phyloP scores from a whole-genome alignment of 2,329 filamentous ascomycete species.

The Diaporthe aspalathi region DNA sequence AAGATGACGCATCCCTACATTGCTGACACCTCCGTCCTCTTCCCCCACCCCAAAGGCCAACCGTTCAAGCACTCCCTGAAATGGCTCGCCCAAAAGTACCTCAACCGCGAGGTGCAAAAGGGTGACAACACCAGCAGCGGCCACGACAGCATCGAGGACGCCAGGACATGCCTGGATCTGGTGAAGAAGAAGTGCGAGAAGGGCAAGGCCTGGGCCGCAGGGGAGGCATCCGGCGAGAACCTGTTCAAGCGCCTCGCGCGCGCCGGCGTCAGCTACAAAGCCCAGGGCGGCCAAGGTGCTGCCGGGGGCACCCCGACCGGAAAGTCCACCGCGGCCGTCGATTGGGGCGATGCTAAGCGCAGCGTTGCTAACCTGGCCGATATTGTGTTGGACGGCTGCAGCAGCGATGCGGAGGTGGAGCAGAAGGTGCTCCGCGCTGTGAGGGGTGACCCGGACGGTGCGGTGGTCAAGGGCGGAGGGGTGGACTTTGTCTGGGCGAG shows the following conservation, averaged over 20 bases:
- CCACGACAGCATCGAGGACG: slow-evolving; percentile 94
- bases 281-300: slow-evolving; percentile 68
- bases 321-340: slow-evolving; percentile 80
- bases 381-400: slow-evolving; percentile 65
- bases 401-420: slow-evolving; percentile 69
- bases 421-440: slow-evolving; percentile 68
- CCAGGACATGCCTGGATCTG: slow-evolving; percentile 88
- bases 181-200: slow-evolving; percentile 97
- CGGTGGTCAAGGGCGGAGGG: slow-evolving; percentile 67
- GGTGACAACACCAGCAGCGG: slow-evolving; percentile 73
- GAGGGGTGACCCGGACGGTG: slow-evolving; percentile 67
- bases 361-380: slow-evolving; percentile 68
- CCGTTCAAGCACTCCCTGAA: slow-evolving; percentile 92
- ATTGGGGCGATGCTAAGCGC: slow-evolving; percentile 84
- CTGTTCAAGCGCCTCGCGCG: slow-evolving; percentile 85
- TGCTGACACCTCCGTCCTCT: slow-evolving; percentile 90
- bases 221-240: slow-evolving; percentile 83
- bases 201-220: slow-evolving; percentile 85
- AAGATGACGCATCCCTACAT: slow-evolving; percentile 92
- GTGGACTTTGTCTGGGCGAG: slow-evolving; percentile 76
- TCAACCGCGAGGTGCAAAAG: slow-evolving; percentile 89
- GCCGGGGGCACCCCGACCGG: slow-evolving; percentile 65
- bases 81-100: slow-evolving; percentile 87
- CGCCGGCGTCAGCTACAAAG: slow-evolving; percentile 71
- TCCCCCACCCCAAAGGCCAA: slow-evolving; percentile 88